These are phyloP conservation scores for Ganoderma lingzhi DNA, from an alignment of 1,284 basidiomycete genomes.

Conservation along the genomic window DNA sequence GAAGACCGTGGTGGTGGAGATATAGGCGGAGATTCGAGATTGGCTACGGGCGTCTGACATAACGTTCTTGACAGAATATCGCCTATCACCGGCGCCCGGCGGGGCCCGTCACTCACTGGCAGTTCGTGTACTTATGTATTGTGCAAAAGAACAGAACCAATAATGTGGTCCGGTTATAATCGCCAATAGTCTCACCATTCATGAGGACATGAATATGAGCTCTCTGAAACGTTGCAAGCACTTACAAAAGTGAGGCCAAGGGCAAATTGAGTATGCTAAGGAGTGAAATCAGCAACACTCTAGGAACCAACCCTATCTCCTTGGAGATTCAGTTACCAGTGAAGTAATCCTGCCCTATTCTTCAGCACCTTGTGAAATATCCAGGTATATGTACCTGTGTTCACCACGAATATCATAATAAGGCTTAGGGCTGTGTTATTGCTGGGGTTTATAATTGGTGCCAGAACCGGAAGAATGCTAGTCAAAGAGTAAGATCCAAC, in stretches of 20 bases:
- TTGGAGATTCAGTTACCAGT: background rate
- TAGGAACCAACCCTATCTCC: background rate
- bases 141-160: background rate
- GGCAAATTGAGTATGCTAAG: background rate
- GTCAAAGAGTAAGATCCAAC: background rate
- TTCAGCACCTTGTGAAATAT: background rate
- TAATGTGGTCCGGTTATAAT: background rate
- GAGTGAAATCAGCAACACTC: background rate
- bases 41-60: slow-evolving; percentile 2
- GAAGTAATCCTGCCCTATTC: background rate
- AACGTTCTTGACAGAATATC: background rate
- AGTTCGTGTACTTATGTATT: background rate
- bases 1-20: background rate
- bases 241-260: background rate
- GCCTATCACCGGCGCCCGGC: background rate
- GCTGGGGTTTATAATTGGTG: background rate
- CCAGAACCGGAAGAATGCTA: background rate
- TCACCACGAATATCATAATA: background rate
- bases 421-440: background rate
- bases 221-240: background rate
- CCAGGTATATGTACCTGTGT: background rate
- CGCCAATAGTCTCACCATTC: background rate
- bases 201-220: background rate
- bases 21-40: background rate
- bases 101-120: background rate